Base-by-base conservation (phyloP, 164 flowering plant species). In the Aristolochia fimbriata region DNA sequence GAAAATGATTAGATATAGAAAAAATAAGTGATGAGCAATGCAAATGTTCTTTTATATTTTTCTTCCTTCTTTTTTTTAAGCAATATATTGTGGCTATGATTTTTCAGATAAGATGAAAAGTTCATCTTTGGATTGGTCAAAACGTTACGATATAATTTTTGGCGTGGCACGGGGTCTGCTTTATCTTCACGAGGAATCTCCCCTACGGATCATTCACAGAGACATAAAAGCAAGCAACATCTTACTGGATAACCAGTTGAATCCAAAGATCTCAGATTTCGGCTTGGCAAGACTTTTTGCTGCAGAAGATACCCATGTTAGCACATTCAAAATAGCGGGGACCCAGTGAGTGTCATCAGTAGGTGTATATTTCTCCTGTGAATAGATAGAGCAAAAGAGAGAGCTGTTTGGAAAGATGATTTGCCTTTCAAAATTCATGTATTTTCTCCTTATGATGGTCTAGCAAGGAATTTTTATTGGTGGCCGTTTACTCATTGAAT, bases 181-280 rank as follows among this genome's bases (percentile, higher is more conserved):
- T 1, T 91, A 91, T 69, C 76, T 91, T 13, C 93, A 91, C 46
- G 97, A 91, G 73, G 96, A 91, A 63, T 89, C 93, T 16, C 92
- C 89, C 14, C 77, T 65, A 60, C 77, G 83, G 74, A 91, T 91
- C 27, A 79, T 91, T 30, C 97, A 91, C 62, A 79, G 91, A 78
- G 96, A 89, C 70, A 87, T 89, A 58, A 89, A 89, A 72, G 91
- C 96, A 50, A 78, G 96, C 63, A 91, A 91, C 62, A 84, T 88
- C 62, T 72, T 88, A 63, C 72, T 88, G 21, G 96, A 91, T 76
- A 82, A 78, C 43, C 70, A 78, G 41, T 60, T 91, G 62, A 81
- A 73, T 54, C 93, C 97, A 46, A 91, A 86, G 71, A 86, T 91
- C 47, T 80, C 97, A 57, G 97, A 91, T 71, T 91, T 91, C 68